Evolutionary conservation across 768 basidiomycete species (phyloP).

Genomic region (Lenzites betulinus): DNA sequence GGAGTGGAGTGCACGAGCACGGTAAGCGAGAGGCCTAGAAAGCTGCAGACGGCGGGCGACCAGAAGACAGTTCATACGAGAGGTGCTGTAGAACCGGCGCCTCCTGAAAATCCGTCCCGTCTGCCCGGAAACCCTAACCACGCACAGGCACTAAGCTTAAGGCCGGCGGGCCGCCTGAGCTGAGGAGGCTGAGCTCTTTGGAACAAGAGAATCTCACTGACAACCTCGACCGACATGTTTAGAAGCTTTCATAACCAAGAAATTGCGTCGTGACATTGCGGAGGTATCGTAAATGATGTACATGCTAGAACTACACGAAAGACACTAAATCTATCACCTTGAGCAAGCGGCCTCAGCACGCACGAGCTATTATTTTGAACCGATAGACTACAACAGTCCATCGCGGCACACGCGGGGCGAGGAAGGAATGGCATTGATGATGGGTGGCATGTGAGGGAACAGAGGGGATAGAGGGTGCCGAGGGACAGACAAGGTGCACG

Average conservation of each 20-base stretch:
- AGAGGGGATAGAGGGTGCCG: too few relatives aligned
- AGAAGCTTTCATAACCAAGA: background rate
- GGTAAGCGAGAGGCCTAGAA: slow-evolving; percentile 1
- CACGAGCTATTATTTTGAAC: background rate
- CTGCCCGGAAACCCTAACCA: background rate
- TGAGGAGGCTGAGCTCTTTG: too few relatives aligned
- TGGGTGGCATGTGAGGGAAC: background rate
- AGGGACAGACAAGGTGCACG: too few relatives aligned
- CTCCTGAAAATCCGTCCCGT: background rate
- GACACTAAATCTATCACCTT: background rate
- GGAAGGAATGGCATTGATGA: too few relatives aligned
- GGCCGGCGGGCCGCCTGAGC: too few relatives aligned
- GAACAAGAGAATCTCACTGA: too few relatives aligned
- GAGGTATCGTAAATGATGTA: slow-evolving; percentile 1
- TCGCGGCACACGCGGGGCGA: background rate
- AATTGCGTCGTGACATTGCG: background rate
- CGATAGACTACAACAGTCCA: background rate
- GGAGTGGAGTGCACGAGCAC: slow-evolving; percentile 29
- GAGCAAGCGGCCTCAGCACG: background rate
- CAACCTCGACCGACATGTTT: too few relatives aligned
- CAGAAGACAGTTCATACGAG: slow-evolving; percentile 9
- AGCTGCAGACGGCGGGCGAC: slow-evolving; percentile 1
- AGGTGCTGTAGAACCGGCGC: background rate
- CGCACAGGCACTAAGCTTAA: too few relatives aligned
- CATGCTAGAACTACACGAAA: background rate